Evolutionary conservation across 306 rosid genomes (phyloP), one percentile per base, ranked within the genome.

Genomic region (Citrullus amarus): DNA sequence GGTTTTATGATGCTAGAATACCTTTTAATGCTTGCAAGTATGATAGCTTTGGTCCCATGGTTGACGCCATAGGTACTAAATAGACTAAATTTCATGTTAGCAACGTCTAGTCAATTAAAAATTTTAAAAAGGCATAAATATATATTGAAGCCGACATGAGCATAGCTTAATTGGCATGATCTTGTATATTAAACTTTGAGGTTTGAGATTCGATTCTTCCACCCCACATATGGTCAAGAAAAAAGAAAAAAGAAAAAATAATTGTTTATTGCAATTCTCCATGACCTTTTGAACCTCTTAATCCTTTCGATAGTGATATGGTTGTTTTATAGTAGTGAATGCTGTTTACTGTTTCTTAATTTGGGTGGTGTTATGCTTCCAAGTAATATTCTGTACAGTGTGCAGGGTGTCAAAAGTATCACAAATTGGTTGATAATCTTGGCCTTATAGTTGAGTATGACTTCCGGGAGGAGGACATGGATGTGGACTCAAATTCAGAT

Each of bases 361-460:
- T 9, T 66, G 73, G 48, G 30, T 68, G 14, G 6, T 66, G 14
- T 3, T 4, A 68, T 41, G 34, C 55, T 66, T 39, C 16, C 53
- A 18, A 67, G 12, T 44, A 25, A 22, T 44, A 22, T 14, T 83
- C 15, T 82, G 79, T 36, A 76, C 84, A 89, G 96, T 89, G 93
- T 88, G 98, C 93, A 86, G 97, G 97, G 80, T 92, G 96, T 71
- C 88, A 83, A 54, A 83, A 66, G 84, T 84, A 92, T 88, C 93
- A 91, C 88, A 91, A 88, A 80, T 83, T 95, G 77, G 96, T 87
- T 50, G 98, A 95, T 82, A 90, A 90, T 85, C 96, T 89, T 54
- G 96, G 93, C 72, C 93, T 95, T 51, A 83, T 91, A 28, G 85
- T 82, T 13, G 96, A 91, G 83, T 90, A 90, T 51, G 91, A 92